Percentiles rank a stretch among this genome's conserved stretches.
Evolutionary conservation across 2,329 filamentous ascomycete genomes (phyloP).

Genomic region (Lasiodiplodia citricola): DNA sequence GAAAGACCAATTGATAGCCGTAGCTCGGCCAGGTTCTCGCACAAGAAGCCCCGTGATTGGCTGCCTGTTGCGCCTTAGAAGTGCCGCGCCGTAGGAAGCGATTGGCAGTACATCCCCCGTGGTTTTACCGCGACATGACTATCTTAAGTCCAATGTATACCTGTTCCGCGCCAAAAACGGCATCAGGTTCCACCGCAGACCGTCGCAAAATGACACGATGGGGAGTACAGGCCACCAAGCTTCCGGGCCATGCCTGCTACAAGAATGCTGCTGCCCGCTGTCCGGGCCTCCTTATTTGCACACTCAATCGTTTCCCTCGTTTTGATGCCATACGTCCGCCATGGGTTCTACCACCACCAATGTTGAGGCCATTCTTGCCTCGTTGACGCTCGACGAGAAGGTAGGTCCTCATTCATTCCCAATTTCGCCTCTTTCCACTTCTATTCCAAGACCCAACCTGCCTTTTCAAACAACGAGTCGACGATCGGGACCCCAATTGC

Average conservation of each 20-base stretch:
- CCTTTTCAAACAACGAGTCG: not conserved
- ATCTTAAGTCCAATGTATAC: not conserved
- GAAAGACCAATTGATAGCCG: not conserved
- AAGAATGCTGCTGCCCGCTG: not conserved
- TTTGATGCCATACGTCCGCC: constrained; percentile 8
- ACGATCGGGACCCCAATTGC: not conserved
- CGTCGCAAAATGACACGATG: constrained; percentile 1
- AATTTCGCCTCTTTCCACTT: not conserved
- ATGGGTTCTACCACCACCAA: constrained; percentile 36
- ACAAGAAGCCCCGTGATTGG: not conserved
- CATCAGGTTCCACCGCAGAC: constrained; percentile 8
- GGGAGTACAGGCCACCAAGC: not conserved
- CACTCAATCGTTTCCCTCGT: not conserved
- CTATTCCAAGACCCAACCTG: not conserved
- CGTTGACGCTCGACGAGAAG: constrained; percentile 44
- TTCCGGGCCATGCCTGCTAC: constrained; percentile 7
- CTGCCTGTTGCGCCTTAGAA: not conserved
- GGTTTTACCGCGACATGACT: not conserved
- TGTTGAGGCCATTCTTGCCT: constrained; percentile 38
- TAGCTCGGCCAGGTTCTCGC: not conserved
- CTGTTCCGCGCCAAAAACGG: constrained; percentile 12
- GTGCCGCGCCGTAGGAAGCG: not conserved
- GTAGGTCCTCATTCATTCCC: constrained; percentile 23
- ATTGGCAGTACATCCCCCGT: not conserved
- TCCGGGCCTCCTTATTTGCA: not conserved